These are phyloP conservation scores for Paralagenidium karlingii DNA, from an alignment of 352 stramenopile genomes.

Conservation along the genomic window DNA sequence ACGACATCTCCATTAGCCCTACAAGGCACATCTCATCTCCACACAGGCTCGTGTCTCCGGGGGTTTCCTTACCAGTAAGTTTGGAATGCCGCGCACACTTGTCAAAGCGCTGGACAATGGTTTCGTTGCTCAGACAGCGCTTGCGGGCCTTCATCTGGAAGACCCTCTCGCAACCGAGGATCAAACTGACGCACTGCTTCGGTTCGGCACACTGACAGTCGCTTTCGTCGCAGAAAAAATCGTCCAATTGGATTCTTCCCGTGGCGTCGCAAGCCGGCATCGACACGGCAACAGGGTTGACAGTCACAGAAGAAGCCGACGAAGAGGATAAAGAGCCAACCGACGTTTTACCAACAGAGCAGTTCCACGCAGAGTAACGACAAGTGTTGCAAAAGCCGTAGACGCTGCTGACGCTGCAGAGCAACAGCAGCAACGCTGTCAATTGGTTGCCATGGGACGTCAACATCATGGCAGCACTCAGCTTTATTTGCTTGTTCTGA, in stretches of 20 bases:
- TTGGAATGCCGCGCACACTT: conserved; percentile 26
- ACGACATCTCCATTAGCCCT: background rate
- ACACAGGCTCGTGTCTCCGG: background rate
- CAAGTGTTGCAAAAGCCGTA: conserved; percentile 37
- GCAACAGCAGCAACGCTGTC: background rate
- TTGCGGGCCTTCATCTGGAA: conserved; percentile 54
- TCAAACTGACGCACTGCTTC: conserved; percentile 43
- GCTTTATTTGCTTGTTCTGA: too few species aligned
- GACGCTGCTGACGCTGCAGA: conserved; percentile 1
- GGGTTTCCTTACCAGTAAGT: conserved; percentile 25
- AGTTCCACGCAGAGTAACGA: conserved; percentile 54
- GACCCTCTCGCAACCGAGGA: conserved; percentile 55
- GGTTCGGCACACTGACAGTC: conserved; percentile 35
- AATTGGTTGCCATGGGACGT: background rate
- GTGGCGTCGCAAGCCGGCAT: conserved; percentile 36
- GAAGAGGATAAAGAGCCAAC: too few species aligned
- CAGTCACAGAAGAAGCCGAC: too few species aligned
- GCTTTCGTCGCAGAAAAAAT: conserved; percentile 61
- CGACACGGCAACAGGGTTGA: background rate
- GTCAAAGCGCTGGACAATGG: conserved; percentile 31
- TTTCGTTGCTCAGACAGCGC: conserved; percentile 39
- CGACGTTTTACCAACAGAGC: too few species aligned
- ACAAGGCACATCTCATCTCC: background rate
- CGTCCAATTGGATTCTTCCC: conserved; percentile 57
- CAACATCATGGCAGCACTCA: too few species aligned